Conservation (phyloP, 805 yeast genomes). For the Ogataea wickerhamii region DNA sequence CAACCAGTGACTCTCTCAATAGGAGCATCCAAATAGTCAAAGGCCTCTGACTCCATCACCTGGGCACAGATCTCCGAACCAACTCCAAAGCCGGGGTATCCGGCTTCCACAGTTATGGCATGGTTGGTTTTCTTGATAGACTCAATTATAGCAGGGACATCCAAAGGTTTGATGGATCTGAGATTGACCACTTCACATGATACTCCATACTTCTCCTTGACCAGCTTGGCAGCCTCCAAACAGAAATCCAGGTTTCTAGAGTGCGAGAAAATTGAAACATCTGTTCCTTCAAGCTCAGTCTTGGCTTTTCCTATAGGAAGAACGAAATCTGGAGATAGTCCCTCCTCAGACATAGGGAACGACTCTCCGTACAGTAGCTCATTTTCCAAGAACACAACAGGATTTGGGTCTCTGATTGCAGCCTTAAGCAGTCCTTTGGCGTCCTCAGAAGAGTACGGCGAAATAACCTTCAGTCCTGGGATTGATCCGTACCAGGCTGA, state of each 20-base stretch:
- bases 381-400: constrained; percentile 92
- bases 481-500: constrained; percentile 97
- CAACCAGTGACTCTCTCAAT: constrained; percentile 98
- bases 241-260: constrained; percentile 86
- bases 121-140: constrained; percentile 96
- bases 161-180: constrained; percentile 96
- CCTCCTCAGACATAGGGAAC: constrained; percentile 87
- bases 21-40: constrained; percentile 97
- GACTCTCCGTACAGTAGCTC: constrained; percentile 92
- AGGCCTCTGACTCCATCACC: constrained; percentile 97
- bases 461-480: constrained; percentile 95
- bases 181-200: constrained; percentile 91
- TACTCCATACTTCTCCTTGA: constrained; percentile 81
- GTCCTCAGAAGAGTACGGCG: constrained; percentile 95
- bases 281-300: constrained; percentile 89
- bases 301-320: constrained; percentile 95
- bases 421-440: constrained; percentile 94
- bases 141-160: constrained; percentile 76
- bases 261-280: constrained; percentile 85
- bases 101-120: constrained; percentile 93
- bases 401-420: constrained; percentile 98
- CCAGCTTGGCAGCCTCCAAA: constrained; percentile 83
- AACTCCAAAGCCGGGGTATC: constrained; percentile 97
- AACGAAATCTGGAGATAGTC: constrained; percentile 79
- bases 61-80: constrained; percentile 98